Evolutionary conservation across 371 early-diverging fungal genomes (phyloP).

Genomic region (Paramicrosporidium saccamoebae): DNA sequence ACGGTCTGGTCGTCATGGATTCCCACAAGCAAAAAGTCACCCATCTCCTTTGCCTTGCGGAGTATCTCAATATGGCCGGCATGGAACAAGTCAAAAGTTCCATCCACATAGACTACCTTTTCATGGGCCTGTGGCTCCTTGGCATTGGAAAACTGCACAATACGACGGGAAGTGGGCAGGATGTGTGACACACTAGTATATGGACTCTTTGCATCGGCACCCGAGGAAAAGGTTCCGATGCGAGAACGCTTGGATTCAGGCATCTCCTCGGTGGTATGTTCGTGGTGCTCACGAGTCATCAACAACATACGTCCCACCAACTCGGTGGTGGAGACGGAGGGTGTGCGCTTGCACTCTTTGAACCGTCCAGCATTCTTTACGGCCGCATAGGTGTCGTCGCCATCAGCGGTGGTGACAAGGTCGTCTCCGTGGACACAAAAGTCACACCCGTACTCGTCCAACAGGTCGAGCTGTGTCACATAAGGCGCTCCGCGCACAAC

Average conservation of each 20-base stretch:
- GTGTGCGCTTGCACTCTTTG: constrained; percentile 67
- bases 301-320: constrained; percentile 79
- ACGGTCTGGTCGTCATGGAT: constrained; percentile 67
- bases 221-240: constrained; percentile 2
- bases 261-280: constrained; percentile 10
- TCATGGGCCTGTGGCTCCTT: constrained; percentile 23
- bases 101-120: constrained; percentile 63
- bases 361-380: constrained; percentile 82
- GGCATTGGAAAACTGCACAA: constrained; percentile 55
- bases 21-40: constrained; percentile 70
- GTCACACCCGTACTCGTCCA: constrained; percentile 51
- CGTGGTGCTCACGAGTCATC: constrained; percentile 56
- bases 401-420: constrained; percentile 68
- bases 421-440: constrained; percentile 88
- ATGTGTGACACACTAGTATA: constrained; percentile 33
- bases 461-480: constrained; percentile 38
- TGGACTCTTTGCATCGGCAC: constrained; percentile 1
- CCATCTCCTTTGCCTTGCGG: constrained; percentile 40
- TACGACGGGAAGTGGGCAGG: constrained; percentile 42
- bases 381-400: constrained; percentile 69
- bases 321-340: constrained; percentile 75
- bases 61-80: constrained; percentile 78
- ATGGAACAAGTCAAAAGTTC: constrained; percentile 87
- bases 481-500: constrained; percentile 78
- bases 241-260: constrained; percentile 16